phyloP scores from a whole-genome alignment of 345 rosid species.

The Moricandia arvensis region DNA sequence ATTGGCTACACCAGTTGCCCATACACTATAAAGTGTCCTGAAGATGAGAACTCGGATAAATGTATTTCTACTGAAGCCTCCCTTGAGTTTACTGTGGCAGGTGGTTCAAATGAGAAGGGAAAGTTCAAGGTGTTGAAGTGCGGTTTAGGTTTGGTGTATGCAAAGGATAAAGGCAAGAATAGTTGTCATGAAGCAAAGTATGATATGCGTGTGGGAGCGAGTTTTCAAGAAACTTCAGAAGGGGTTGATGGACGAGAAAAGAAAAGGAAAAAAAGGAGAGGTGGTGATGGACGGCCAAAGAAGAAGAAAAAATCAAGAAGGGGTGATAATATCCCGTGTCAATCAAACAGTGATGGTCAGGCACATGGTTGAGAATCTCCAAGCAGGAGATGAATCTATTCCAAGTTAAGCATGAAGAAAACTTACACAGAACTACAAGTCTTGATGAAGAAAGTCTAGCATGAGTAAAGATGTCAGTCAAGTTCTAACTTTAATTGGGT shows the following conservation, averaged over 20 bases:
- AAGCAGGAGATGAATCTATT: no score
- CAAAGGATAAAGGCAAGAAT: slow-evolving; percentile 4
- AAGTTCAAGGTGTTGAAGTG: slow-evolving; percentile 18
- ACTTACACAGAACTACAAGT: neutral
- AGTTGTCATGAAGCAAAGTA: slow-evolving; percentile 5
- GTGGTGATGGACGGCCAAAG: no score
- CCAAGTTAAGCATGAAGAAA: neutral
- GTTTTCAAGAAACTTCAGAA: neutral
- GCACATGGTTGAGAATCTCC: neutral
- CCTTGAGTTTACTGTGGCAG: no score
- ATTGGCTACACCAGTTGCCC: no score
- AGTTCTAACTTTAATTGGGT: no score
- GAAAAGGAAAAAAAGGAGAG: no score
- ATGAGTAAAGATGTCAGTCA: neutral
- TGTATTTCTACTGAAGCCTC: no score
- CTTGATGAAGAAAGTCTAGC: neutral
- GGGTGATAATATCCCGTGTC: no score
- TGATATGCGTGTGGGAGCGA: neutral
- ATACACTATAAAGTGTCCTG: no score
- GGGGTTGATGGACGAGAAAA: no score
- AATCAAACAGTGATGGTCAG: neutral
- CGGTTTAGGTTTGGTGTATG: slow-evolving; percentile 31
- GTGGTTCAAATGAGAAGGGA: neutral
- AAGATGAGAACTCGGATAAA: no score
- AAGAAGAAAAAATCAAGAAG: no score